phyloP scores from a whole-genome alignment of 352 stramenopile species.

The Pilasporangium apinafurcum region DNA sequence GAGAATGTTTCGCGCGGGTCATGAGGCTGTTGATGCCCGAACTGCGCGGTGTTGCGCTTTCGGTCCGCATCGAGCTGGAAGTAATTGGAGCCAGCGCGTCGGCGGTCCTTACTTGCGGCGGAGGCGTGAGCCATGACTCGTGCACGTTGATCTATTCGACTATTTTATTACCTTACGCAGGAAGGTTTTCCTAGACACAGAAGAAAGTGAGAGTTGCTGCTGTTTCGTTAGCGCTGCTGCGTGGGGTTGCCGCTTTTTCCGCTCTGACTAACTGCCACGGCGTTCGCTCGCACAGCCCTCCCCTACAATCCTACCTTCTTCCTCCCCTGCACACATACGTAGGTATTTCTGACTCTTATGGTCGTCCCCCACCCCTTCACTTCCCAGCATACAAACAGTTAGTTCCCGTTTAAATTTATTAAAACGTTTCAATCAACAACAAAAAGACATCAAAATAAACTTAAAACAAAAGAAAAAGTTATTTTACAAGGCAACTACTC shows the following conservation, averaged over 20 bases:
- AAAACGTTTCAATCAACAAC: no score
- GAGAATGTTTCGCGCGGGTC: conserved; percentile 53
- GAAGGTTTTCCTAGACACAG: no score
- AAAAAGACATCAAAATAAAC: no score
- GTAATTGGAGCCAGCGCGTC: conserved; percentile 81
- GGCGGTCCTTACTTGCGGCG: conserved; percentile 26
- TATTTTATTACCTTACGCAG: no score
- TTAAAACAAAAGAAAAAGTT: no score
- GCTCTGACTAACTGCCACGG: background rate
- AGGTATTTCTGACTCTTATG: no score
- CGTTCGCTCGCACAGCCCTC: background rate
- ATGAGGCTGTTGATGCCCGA: conserved; percentile 15
- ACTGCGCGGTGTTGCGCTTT: conserved; percentile 58
- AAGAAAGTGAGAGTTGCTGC: background rate
- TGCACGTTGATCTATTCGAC: no score
- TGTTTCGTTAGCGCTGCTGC: background rate
- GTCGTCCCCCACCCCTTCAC: no score
- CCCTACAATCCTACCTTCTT: background rate
- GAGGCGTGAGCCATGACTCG: conserved; percentile 6
- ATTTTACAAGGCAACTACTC: no score
- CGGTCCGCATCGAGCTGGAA: conserved; percentile 73
- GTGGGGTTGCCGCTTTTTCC: background rate
- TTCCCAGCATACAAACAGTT: no score
- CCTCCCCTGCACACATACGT: no score
- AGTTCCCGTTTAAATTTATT: no score